Base-by-base conservation (phyloP, 2,329 filamentous ascomycete species). In the Colletotrichum endophyticum region DNA sequence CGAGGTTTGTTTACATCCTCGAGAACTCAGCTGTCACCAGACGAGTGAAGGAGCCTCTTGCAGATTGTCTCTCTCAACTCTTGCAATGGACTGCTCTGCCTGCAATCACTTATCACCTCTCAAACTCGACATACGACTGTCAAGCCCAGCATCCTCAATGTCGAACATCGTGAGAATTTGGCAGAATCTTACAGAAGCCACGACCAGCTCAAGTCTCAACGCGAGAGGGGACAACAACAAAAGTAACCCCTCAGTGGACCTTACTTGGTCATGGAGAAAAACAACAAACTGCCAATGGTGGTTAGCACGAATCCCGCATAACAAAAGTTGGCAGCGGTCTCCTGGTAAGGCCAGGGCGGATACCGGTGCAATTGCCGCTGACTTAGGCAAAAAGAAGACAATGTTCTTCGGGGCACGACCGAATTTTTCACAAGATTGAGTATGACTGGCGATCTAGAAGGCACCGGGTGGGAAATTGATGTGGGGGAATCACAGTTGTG, bases 311-410 rank as follows among this genome's bases (percentile, higher is more conserved):
- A 15, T 27, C 1, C 22, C 32, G 73, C 73, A 73, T 76, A 15
- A 76, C 53, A 28, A 73, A 68, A 66, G 27, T 62, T 64, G 64
- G 57, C 73, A 69, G 32, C 73, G 73, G 70, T 53, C n/a, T 73
- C 73, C 73, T 27, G 15, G 73, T 44, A 22, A 44, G 9, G 27
- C 8, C n/a, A 44, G 25, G 22, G 53, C 56, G 63, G 73, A 56
- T 56, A 73, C 63, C 56, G 25, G 44, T 22, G 70, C 70, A 57
- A 19, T 56, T 72, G 62, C 62, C 69, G 70, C 63, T 27, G 49
- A 12, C n/a, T 32, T 62, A 11, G 28, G 56, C 62, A n/a, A 28
- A 27, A 30, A 22, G 28, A 44, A 71, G 64, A 71, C 44, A 62
- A 56, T 25, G 53, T 27, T 22, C 30, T 32, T 63, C 12, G 34